phyloP scores from a whole-genome alignment of 306 rosid species.

The Begonia peltatifolia region DNA sequence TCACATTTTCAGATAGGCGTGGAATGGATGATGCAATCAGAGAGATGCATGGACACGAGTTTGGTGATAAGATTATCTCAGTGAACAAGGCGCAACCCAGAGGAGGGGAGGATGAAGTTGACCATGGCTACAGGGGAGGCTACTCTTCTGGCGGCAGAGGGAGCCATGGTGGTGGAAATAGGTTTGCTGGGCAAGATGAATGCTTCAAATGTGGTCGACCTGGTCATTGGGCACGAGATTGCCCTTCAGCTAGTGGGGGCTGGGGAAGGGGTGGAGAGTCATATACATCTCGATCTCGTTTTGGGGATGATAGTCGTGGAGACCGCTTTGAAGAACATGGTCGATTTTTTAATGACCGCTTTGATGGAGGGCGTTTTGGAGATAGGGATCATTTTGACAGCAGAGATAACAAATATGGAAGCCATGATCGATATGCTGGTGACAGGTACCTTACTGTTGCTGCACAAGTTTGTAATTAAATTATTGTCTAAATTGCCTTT shows the following conservation, averaged over 20 bases:
- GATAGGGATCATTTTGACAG: constrained; percentile 69
- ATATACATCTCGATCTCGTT: constrained; percentile 70
- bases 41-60: constrained; percentile 26
- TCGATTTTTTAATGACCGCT: constrained; percentile 60
- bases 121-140: constrained; percentile 48
- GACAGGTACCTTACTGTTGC: constrained; percentile 48
- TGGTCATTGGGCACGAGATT: constrained; percentile 98
- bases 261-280: constrained; percentile 59
- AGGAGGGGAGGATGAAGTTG: constrained; percentile 11
- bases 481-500: too few species aligned
- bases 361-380: constrained; percentile 73
- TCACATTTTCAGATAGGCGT: constrained; percentile 20
- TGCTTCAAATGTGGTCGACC: constrained; percentile 94
- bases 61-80: constrained; percentile 20
- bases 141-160: constrained; percentile 76
- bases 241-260: constrained; percentile 61
- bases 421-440: constrained; percentile 59
- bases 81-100: constrained; percentile 30
- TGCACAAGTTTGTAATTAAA: neutral
- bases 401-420: constrained; percentile 72
- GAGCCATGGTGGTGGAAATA: constrained; percentile 53
- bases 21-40: constrained; percentile 26
- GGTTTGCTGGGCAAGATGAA: constrained; percentile 75
- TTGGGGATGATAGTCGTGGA: constrained; percentile 60
- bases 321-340: constrained; percentile 70